These are phyloP conservation scores for Daldinia eschscholtzii DNA, from an alignment of 2,329 filamentous ascomycete species.

Conservation along the genomic window DNA sequence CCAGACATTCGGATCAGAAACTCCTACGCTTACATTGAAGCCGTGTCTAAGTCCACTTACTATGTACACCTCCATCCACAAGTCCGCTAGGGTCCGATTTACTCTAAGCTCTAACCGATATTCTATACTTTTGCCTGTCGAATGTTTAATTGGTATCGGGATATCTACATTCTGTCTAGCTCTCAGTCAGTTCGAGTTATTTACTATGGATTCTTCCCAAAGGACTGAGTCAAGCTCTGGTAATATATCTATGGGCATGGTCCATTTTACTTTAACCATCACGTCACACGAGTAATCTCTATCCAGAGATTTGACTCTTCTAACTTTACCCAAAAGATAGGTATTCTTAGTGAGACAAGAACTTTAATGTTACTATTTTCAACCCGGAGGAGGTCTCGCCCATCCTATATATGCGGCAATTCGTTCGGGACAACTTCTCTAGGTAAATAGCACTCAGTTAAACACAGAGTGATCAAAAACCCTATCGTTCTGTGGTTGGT, in stretches of 20 bases:
- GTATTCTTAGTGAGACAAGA: neutral
- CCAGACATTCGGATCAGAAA: neutral
- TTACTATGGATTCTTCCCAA: neutral
- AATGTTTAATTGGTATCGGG: neutral
- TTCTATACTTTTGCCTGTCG: neutral
- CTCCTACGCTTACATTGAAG: neutral
- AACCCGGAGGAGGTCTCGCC: neutral
- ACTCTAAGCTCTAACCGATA: neutral
- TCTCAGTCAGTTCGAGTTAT: neutral
- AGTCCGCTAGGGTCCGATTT: neutral
- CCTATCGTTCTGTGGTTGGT: neutral
- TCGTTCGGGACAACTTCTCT: neutral
- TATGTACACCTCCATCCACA: neutral
- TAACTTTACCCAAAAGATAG: neutral
- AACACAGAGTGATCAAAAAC: neutral
- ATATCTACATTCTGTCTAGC: neutral
- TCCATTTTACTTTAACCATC: neutral
- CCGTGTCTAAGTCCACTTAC: neutral
- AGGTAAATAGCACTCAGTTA: no score
- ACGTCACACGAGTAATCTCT: conserved; percentile 1
- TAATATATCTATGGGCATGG: neutral
- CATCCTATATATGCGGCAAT: neutral
- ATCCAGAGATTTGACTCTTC: neutral
- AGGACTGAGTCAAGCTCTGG: neutral
- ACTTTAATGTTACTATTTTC: neutral